Conservation (phyloP, 495 filamentous ascomycete genomes). For the Aspergillus heteromorphus region DNA sequence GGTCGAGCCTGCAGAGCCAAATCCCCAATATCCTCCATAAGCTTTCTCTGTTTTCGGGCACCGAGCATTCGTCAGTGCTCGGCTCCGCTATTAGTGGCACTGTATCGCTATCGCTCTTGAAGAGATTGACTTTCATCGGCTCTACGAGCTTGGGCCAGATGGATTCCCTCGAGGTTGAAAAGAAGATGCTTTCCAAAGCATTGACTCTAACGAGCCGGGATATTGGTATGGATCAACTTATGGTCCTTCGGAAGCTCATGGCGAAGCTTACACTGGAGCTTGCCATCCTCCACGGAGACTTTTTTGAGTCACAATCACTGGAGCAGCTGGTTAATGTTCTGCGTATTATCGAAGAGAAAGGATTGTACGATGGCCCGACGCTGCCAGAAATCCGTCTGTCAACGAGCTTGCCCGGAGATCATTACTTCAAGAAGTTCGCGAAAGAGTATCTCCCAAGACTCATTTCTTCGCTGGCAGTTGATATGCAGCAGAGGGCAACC, state of each 20-base stretch:
- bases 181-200: conserved; percentile 53
- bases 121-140: conserved; percentile 48
- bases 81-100: conserved; percentile 44
- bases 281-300: conserved; percentile 36
- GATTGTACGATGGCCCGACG: conserved; percentile 8
- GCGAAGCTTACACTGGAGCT: conserved; percentile 46
- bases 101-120: conserved; percentile 51
- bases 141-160: conserved; percentile 56
- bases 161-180: conserved; percentile 59
- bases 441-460: conserved; percentile 30
- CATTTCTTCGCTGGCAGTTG: conserved; percentile 20
- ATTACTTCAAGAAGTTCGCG: conserved; percentile 34
- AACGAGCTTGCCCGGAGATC: conserved; percentile 19
- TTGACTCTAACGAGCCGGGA: conserved; percentile 43
- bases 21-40: conserved; percentile 35
- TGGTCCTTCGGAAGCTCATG: conserved; percentile 42
- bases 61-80: conserved; percentile 17
- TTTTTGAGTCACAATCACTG: conserved; percentile 29
- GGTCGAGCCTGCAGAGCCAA: conserved; percentile 26
- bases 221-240: conserved; percentile 42
- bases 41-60: conserved; percentile 34
- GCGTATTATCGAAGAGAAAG: conserved; percentile 21
- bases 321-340: conserved; percentile 24
- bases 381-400: conserved; percentile 17
- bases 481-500: conserved; percentile 8